Base-by-base conservation (phyloP, 345 rosid species). In the Salix viminalis region DNA sequence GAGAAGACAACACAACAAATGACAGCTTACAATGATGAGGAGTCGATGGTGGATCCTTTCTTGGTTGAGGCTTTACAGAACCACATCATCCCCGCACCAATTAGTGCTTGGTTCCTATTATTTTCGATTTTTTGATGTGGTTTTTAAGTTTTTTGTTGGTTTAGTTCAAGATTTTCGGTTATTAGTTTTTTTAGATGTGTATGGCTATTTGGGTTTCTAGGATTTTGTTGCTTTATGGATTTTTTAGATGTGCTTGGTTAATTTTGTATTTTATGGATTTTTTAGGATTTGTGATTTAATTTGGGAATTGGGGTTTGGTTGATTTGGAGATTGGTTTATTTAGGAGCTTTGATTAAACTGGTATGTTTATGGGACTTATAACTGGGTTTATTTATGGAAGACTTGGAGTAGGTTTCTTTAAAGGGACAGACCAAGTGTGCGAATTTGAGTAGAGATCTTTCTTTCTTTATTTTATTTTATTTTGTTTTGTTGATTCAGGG, bases 41-140 rank as follows among this genome's bases (percentile, higher is more conserved):
- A 90, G 77, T 85, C 91, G 71, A 86, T 81, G 89, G 96, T 95
- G 58, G 99, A 95, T 88, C 91, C 97, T 76, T 95, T 95, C 88
- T 80, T 95, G 76, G 90, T 95, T 67, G 99, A 95, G 87, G 97
- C 97, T 76, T 94, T 95, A 39, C 97, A 90, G 79, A 91, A 91
- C 74, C 93, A 78, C 97, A 96, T 80, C 97, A 90, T 69, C 99
- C 98, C 74, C 94, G 90, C 84, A 89, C 96, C 85, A 87, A 96
- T 89, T 67, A 80, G 89, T 83, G 4, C 12, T 44, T 23, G 2
- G 30, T 54, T 9, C 6, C 6, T 75, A 1, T 75, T 7, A 21
- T 28, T 67, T n/a, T 28, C 50, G 13, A 21, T 36, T 71, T 44
- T 46, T 15, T 23, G 26, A 42, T 42, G 46, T 42, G 4, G 4